phyloP scores from a whole-genome alignment of 1,284 basidiomycete genomes.

The Leccinum angustisporum region DNA sequence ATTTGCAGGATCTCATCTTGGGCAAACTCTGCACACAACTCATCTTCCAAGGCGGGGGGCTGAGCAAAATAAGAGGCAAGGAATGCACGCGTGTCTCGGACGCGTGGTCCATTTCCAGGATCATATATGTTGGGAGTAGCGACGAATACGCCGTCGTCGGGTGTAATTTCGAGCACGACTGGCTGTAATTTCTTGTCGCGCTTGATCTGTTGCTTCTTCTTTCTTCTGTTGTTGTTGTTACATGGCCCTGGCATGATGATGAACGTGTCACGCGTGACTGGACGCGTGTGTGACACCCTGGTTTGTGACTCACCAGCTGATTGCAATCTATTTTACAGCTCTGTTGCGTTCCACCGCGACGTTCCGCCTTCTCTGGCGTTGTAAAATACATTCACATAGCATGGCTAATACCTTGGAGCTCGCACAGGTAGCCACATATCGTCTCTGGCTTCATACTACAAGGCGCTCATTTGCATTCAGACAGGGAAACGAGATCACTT shows the following conservation, averaged over 20 bases:
- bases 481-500: constrained; percentile 93
- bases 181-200: constrained; percentile 33
- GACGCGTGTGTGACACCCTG: constrained; percentile 31
- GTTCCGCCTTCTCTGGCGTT: constrained; percentile 33
- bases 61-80: constrained; percentile 63
- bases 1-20: constrained; percentile 71
- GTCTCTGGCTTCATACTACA: background rate
- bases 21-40: constrained; percentile 70
- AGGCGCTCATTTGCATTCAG: constrained; percentile 40
- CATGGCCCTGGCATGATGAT: constrained; percentile 47
- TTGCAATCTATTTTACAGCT: constrained; percentile 27
- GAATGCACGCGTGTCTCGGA: constrained; percentile 60
- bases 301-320: constrained; percentile 30
- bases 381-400: constrained; percentile 29
- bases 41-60: constrained; percentile 55
- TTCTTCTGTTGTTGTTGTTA: constrained; percentile 41
- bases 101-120: constrained; percentile 74
- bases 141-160: constrained; percentile 25
- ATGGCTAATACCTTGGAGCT: constrained; percentile 59
- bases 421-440: constrained; percentile 43
- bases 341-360: constrained; percentile 24
- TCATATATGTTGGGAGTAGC: constrained; percentile 63
- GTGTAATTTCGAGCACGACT: background rate
- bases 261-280: constrained; percentile 33
- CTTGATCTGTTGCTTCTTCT: constrained; percentile 38